Percentiles rank a stretch among this genome's conserved stretches.
Conservation (phyloP, 805 yeast genomes). For the Candida railenensis region DNA sequence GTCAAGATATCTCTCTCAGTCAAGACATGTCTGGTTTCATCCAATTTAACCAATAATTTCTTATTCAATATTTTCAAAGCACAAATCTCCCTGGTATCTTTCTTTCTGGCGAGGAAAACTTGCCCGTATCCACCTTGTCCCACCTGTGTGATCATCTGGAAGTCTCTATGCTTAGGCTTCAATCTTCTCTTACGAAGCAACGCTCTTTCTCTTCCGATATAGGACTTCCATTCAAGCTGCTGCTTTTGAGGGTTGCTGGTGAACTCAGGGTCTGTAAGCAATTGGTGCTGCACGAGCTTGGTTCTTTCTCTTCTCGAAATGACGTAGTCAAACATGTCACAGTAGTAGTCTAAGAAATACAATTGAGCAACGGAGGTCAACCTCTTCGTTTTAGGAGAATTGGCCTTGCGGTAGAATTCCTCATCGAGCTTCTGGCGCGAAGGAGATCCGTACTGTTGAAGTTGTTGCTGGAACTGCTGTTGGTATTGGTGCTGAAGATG, state of each 20-base stretch:
- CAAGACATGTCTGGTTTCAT: slow-evolving; percentile 92
- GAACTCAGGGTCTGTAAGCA: slow-evolving; percentile 51
- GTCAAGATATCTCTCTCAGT: slow-evolving; percentile 97
- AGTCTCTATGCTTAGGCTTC: slow-evolving; percentile 92
- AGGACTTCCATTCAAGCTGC: slow-evolving; percentile 65
- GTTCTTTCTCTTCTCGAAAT: slow-evolving; percentile 82
- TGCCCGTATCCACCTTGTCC: slow-evolving; percentile 99
- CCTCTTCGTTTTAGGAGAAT: slow-evolving; percentile 75
- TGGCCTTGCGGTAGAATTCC: slow-evolving; percentile 59
- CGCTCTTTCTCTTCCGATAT: slow-evolving; percentile 81
- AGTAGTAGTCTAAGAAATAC: slow-evolving; percentile 92
- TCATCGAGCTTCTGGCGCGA: slow-evolving; percentile 18
- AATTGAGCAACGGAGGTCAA: slow-evolving; percentile 88
- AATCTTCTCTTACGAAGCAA: slow-evolving; percentile 83
- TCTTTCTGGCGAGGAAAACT: slow-evolving; percentile 92
- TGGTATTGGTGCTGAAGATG: slow-evolving; percentile 4
- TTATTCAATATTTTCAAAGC: slow-evolving; percentile 92
- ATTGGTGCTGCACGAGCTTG: slow-evolving; percentile 61
- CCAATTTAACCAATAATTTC: slow-evolving; percentile 78
- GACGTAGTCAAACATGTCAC: slow-evolving; percentile 92
- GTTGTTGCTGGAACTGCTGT: slow-evolving; percentile 14
- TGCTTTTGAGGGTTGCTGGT: slow-evolving; percentile 29
- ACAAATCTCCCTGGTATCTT: slow-evolving; percentile 91
- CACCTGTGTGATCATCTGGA: slow-evolving; percentile 94
- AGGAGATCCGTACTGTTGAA: background rate